A percentile compares a stretch with the other conserved stretches of the same genome.
Evolutionary conservation across 2,329 filamentous ascomycete species (phyloP).

Genomic region (Triangularia setosa): DNA sequence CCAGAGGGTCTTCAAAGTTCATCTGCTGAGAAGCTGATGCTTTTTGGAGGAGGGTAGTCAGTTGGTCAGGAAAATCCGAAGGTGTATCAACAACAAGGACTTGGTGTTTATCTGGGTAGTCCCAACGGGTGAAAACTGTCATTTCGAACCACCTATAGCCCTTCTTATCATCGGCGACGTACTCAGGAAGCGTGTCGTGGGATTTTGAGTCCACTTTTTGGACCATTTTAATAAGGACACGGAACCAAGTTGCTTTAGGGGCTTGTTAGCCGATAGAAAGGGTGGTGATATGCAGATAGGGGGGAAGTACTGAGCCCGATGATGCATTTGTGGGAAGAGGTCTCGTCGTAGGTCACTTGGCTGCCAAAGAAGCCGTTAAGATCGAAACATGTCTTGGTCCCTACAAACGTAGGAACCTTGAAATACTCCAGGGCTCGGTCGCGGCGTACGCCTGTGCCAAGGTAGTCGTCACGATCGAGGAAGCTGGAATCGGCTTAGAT

Average conservation of each 20-base stretch:
- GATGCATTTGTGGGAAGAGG: not conserved
- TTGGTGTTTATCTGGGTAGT: constrained; percentile 7
- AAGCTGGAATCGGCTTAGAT: constrained; percentile 9
- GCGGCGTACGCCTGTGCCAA: constrained; percentile 6
- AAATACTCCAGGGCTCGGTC: constrained; percentile 18
- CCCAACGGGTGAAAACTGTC: constrained; percentile 21
- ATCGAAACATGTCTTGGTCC: constrained; percentile 20
- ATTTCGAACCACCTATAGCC: constrained; percentile 23
- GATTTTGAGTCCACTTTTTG: constrained; percentile 6
- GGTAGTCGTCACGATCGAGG: constrained; percentile 16
- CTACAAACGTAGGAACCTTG: constrained; percentile 19
- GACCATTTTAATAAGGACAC: constrained; percentile 20
- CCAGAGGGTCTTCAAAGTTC: constrained; percentile 18
- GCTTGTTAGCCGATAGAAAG: not conserved
- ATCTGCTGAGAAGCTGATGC: not conserved
- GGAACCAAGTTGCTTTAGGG: constrained; percentile 22
- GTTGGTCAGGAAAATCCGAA: constrained; percentile 4
- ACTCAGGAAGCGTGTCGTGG: constrained; percentile 16
- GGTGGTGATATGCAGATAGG: not conserved
- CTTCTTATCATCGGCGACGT: constrained; percentile 6
- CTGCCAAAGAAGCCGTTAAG: constrained; percentile 22
- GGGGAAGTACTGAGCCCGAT: constrained; percentile 11
- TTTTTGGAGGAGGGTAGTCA: constrained; percentile 3
- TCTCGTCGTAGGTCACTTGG: constrained; percentile 9
- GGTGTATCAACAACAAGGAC: constrained; percentile 18